Conservation (phyloP, 805 yeast species). For the Diddensiella caesifluorescens region DNA sequence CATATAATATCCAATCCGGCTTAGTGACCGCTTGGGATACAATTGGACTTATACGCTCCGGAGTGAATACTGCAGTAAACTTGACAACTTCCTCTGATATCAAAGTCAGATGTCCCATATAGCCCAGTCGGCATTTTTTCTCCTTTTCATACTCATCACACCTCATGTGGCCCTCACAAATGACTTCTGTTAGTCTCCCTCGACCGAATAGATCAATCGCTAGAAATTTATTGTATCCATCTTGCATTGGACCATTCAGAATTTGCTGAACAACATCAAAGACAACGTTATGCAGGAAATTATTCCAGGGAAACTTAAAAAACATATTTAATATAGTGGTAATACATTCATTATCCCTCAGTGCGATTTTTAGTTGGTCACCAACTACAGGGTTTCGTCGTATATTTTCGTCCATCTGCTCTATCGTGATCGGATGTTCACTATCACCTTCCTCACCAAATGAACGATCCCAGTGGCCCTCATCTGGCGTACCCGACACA, state of each 20-base stretch:
- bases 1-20: conserved; percentile 76
- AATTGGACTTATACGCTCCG: conserved; percentile 51
- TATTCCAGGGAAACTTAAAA: conserved; percentile 90
- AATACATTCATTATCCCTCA: conserved; percentile 69
- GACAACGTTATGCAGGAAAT: conserved; percentile 93
- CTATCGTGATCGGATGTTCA: conserved; percentile 23
- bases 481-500: neutral
- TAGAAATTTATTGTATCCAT: conserved; percentile 76
- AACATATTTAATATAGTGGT: conserved; percentile 67
- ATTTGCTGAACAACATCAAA: conserved; percentile 95
- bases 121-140: conserved; percentile 71
- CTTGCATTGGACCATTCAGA: conserved; percentile 78
- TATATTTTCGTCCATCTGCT: conserved; percentile 37
- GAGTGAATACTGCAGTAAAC: conserved; percentile 57
- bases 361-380: conserved; percentile 75
- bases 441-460: conserved; percentile 11
- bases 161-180: conserved; percentile 55
- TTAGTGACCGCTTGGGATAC: conserved; percentile 44
- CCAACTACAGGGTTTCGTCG: conserved; percentile 72
- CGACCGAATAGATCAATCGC: conserved; percentile 67
- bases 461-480: conserved; percentile 5
- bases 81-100: conserved; percentile 95
- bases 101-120: conserved; percentile 93
- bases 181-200: conserved; percentile 51
- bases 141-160: conserved; percentile 57